phyloP scores from a whole-genome alignment of 345 rosid genomes.

The Populus euphratica region DNA sequence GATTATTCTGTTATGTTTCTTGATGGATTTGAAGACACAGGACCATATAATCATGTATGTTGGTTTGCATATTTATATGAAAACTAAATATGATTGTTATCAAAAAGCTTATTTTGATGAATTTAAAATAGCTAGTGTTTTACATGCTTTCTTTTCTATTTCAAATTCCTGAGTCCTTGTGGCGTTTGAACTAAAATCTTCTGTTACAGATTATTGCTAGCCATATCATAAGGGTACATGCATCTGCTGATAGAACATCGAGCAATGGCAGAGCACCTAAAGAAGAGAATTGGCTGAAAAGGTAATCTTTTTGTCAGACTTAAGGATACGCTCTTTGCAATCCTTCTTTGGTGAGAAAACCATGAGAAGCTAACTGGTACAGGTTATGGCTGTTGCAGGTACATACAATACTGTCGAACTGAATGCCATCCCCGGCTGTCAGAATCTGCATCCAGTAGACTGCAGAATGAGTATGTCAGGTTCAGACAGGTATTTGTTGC shows the following conservation, averaged over 20 bases:
- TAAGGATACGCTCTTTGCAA: not conserved
- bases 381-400: slow-evolving; percentile 40
- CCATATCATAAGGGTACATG: slow-evolving; percentile 91
- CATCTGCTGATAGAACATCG: slow-evolving; percentile 66
- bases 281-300: slow-evolving; percentile 94
- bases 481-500: slow-evolving; percentile 66
- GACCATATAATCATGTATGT: not conserved
- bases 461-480: slow-evolving; percentile 75
- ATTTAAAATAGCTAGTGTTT: not conserved
- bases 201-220: slow-evolving; percentile 74
- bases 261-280: slow-evolving; percentile 49
- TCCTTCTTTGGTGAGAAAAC: slow-evolving; percentile 8
- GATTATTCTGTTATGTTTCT: not conserved
- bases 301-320: slow-evolving; percentile 35
- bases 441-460: slow-evolving; percentile 62
- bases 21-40: not conserved
- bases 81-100: not conserved
- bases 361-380: slow-evolving; percentile 18
- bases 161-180: not conserved
- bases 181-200: not conserved
- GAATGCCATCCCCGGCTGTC: slow-evolving; percentile 84
- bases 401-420: slow-evolving; percentile 76
- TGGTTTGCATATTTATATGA: not conserved
- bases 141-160: not conserved
- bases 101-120: not conserved